phyloP scores from a whole-genome alignment of 2,329 filamentous ascomycete species.

The Phaeosphaeriaceae sp. region DNA sequence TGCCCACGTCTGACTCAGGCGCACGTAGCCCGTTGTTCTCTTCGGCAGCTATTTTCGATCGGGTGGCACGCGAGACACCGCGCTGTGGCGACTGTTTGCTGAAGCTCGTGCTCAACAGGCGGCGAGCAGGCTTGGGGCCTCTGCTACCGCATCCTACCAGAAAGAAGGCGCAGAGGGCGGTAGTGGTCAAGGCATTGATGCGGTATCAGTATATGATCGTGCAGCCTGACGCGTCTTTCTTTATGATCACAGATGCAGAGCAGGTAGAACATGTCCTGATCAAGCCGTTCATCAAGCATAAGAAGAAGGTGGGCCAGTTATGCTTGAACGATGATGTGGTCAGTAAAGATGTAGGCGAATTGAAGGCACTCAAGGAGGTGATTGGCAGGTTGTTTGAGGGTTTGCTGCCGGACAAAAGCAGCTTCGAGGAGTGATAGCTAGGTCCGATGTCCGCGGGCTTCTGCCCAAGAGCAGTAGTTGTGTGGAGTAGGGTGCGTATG shows the following conservation, averaged over 20 bases:
- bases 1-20: slow-evolving; percentile 43
- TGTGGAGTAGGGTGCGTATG: too few relatives aligned
- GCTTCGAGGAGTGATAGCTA: slow-evolving; percentile 23
- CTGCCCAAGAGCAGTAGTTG: too few relatives aligned
- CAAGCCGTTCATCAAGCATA: slow-evolving; percentile 45
- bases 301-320: slow-evolving; percentile 49
- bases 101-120: slow-evolving; percentile 50
- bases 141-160: slow-evolving; percentile 44
- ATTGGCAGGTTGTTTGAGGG: slow-evolving; percentile 47
- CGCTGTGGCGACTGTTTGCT: slow-evolving; percentile 54
- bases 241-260: slow-evolving; percentile 56
- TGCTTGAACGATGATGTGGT: slow-evolving; percentile 56
- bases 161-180: slow-evolving; percentile 43
- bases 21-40: slow-evolving; percentile 50
- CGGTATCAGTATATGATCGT: slow-evolving; percentile 54
- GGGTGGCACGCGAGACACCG: slow-evolving; percentile 48
- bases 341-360: slow-evolving; percentile 44
- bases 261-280: slow-evolving; percentile 50
- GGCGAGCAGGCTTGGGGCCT: slow-evolving; percentile 47
- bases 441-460: not conserved
- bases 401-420: slow-evolving; percentile 32
- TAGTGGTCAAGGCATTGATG: slow-evolving; percentile 49
- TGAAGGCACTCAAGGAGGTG: slow-evolving; percentile 45
- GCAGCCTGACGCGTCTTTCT: slow-evolving; percentile 52
- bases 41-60: slow-evolving; percentile 50